phyloP scores from a whole-genome alignment of 495 filamentous ascomycete species.

The Achaetomiella virescens region DNA sequence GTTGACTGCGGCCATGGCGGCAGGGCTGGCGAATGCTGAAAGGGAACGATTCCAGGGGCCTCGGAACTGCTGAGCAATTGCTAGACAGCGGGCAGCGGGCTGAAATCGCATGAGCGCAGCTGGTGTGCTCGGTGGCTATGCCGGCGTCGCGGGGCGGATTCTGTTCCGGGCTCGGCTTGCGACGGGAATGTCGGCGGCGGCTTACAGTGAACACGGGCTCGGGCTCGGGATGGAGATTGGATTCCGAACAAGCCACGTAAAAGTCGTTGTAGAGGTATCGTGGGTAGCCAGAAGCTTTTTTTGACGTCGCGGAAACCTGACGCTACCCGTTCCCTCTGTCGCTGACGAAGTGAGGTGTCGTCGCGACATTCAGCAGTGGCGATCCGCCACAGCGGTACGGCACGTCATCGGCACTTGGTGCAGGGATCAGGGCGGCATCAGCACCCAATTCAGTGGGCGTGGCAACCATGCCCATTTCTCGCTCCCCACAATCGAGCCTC shows the following conservation, averaged over 20 bases:
- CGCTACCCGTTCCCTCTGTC: too few relatives aligned
- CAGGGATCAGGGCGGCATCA: neutral
- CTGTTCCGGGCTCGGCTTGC: slow-evolving; percentile 13
- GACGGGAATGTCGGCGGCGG: neutral
- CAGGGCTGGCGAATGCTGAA: slow-evolving; percentile 6
- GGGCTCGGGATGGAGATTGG: too few relatives aligned
- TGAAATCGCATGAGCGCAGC: slow-evolving; percentile 25
- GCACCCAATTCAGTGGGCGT: neutral
- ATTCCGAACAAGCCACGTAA: neutral
- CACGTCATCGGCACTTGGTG: slow-evolving; percentile 5
- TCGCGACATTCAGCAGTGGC: neutral
- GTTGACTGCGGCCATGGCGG: slow-evolving; percentile 20
- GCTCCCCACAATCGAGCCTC: neutral
- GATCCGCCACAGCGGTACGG: neutral
- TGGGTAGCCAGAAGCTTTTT: too few relatives aligned
- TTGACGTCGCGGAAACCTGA: too few relatives aligned
- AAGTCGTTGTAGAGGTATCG: neutral
- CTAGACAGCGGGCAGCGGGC: slow-evolving; percentile 27
- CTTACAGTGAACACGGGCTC: neutral
- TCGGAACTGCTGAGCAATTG: slow-evolving; percentile 24
- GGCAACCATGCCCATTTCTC: neutral
- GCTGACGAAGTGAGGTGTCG: neutral
- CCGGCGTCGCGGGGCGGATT: neutral
- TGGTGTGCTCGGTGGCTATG: neutral
- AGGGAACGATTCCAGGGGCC: slow-evolving; percentile 11